Conservation (phyloP, 2,329 filamentous ascomycete species). For the Aureobasidium sp. region DNA sequence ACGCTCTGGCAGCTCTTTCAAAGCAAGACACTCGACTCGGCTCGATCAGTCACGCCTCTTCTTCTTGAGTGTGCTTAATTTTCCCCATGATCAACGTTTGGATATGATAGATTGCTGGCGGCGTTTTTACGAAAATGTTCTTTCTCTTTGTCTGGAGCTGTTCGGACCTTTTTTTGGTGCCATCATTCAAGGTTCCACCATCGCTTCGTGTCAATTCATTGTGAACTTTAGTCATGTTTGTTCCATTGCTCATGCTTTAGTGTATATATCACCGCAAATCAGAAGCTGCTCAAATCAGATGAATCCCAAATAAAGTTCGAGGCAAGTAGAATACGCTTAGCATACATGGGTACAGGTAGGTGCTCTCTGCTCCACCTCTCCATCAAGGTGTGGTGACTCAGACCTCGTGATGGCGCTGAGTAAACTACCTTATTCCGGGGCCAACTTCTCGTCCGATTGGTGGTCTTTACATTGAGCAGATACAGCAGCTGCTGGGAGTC, state of each 20-base stretch:
- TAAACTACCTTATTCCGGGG: no score
- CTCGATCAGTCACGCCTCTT: background rate
- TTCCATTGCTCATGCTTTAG: background rate
- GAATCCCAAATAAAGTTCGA: no score
- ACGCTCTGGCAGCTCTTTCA: constrained; percentile 17
- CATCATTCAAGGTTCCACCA: background rate
- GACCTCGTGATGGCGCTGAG: no score
- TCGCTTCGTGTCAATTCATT: background rate
- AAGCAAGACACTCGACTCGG: constrained; percentile 11
- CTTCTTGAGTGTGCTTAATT: background rate
- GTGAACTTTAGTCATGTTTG: background rate
- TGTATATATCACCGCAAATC: constrained; percentile 4
- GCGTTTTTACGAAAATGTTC: background rate
- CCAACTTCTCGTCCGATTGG: no score
- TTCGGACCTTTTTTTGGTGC: background rate
- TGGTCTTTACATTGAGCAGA: no score
- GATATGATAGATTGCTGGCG: background rate
- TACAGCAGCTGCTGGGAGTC: no score
- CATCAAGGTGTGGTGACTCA: no score
- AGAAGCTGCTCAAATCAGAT: background rate
- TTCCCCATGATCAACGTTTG: constrained; percentile 6
- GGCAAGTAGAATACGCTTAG: no score
- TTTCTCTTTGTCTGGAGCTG: background rate
- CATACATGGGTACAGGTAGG: no score
- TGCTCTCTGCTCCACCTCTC: no score